Evolutionary conservation across 164 flowering plant genomes (phyloP).

Genomic region (Brasenia schreberi): DNA sequence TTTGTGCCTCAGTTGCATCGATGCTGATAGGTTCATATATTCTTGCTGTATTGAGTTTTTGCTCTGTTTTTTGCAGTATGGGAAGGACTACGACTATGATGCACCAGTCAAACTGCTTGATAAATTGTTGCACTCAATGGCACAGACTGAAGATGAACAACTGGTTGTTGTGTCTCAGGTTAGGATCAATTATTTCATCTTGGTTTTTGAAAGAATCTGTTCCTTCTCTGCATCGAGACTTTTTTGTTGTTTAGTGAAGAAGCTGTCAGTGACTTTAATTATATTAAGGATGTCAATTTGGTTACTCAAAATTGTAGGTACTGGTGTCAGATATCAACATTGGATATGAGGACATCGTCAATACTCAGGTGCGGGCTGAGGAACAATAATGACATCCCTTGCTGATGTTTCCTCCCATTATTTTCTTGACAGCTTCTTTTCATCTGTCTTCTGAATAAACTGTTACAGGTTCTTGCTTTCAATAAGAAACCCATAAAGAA

Average conservation of each 20-base stretch:
- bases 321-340: conserved; percentile 86
- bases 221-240: conserved; percentile 1
- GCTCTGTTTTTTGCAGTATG: conserved; percentile 37
- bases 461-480: conserved; percentile 55
- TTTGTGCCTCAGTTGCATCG: too few species aligned
- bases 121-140: conserved; percentile 65
- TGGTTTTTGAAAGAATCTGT: background rate
- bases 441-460: background rate
- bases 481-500: conserved; percentile 78
- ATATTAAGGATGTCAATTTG: conserved; percentile 1
- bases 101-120: conserved; percentile 91
- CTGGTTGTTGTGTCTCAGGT: conserved; percentile 95
- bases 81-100: conserved; percentile 69
- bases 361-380: conserved; percentile 47
- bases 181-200: background rate
- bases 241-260: background rate
- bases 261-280: background rate
- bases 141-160: conserved; percentile 70
- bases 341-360: conserved; percentile 86
- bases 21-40: too few species aligned
- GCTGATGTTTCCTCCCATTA: background rate
- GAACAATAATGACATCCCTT: background rate
- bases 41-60: background rate
- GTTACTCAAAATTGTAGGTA: conserved; percentile 32
- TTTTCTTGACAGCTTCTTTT: background rate